Evolutionary conservation across 2,329 filamentous ascomycete genomes (phyloP).

Genomic region (Aspergillus piperis): DNA sequence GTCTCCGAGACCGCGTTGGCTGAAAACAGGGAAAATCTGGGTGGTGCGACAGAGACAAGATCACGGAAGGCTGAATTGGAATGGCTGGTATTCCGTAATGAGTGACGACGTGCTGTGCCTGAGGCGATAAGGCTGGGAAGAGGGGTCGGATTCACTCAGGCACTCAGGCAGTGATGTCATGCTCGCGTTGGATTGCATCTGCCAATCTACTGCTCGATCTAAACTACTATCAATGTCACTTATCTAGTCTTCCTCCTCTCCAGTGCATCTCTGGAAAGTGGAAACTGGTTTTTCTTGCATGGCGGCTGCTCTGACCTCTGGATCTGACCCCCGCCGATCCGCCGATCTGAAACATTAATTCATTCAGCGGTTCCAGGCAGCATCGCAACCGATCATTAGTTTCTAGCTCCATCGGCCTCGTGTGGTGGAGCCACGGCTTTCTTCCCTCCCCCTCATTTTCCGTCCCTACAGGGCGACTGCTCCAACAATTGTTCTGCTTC

Average conservation of each 20-base stretch:
- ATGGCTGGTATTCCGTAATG: neutral
- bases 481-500: conserved; percentile 2
- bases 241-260: neutral
- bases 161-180: conserved; percentile 7
- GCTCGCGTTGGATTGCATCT: no score
- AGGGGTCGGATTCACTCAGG: no score
- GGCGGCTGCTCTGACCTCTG: neutral
- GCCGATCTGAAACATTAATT: neutral
- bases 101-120: neutral
- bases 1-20: neutral
- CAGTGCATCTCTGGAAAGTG: neutral
- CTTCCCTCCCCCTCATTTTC: neutral
- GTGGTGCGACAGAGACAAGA: no score
- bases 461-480: neutral
- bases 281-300: neutral
- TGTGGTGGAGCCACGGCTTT: neutral
- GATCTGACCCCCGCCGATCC: neutral
- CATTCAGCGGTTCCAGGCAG: conserved; percentile 1
- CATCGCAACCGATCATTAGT: neutral
- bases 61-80: no score
- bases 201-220: neutral
- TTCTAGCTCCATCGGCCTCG: neutral
- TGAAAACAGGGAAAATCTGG: no score
- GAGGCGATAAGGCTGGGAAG: neutral
- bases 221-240: neutral